Evolutionary conservation across 257 asterid genomes (phyloP).

Genomic region (Solanum chilense): DNA sequence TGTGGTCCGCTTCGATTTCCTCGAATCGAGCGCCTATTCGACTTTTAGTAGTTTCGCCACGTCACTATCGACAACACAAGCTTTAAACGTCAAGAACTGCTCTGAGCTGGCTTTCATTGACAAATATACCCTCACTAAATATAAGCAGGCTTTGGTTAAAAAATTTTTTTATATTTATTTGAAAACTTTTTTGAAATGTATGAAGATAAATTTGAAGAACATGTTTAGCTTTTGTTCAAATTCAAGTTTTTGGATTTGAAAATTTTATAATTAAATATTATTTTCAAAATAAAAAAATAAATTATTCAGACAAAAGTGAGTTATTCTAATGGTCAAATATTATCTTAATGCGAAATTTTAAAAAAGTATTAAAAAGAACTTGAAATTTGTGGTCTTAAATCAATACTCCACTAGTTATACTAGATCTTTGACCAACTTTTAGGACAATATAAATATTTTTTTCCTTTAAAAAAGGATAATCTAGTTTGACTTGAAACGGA

Average conservation of each 20-base stretch:
- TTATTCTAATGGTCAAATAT: not conserved
- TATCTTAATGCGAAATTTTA: not conserved
- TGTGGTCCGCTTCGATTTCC: not conserved
- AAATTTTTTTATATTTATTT: not conserved
- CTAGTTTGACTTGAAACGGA: too few relatives aligned
- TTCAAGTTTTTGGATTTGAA: not conserved
- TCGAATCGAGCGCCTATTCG: not conserved
- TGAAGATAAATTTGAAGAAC: not conserved
- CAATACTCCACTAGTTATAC: not conserved
- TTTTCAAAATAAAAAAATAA: not conserved
- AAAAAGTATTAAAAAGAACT: rapidly evolving
- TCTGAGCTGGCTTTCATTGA: not conserved
- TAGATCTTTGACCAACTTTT: not conserved
- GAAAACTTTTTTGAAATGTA: not conserved
- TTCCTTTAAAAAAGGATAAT: too few relatives aligned
- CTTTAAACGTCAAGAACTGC: not conserved
- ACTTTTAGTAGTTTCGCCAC: not conserved
- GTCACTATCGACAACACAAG: not conserved
- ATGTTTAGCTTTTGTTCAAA: not conserved
- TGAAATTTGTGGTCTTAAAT: not conserved
- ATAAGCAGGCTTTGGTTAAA: not conserved
- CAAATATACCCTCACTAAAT: not conserved
- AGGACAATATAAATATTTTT: not conserved
- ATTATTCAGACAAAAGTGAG: not conserved
- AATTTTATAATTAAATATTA: not conserved